A percentile compares a stretch with the other conserved stretches of the same genome.
phyloP scores from a whole-genome alignment of 2,329 filamentous ascomycete genomes.

The Fusarium phyllophilum region DNA sequence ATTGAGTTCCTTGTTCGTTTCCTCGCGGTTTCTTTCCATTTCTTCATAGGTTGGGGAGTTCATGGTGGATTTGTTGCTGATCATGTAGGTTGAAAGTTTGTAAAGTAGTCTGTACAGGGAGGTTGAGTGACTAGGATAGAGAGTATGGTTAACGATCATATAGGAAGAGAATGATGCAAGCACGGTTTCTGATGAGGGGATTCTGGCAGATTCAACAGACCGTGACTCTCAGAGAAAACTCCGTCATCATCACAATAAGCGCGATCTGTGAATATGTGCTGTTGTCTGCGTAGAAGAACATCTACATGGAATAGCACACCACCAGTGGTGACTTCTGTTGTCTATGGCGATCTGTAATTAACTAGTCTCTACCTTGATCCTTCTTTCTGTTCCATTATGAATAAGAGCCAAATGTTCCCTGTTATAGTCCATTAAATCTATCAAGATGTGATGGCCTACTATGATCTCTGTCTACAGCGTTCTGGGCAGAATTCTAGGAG shows the following conservation, averaged over 20 bases:
- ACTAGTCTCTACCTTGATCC: neutral
- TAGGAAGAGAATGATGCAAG: rapidly evolving
- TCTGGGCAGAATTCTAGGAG: no score
- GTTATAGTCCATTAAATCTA: rapidly evolving
- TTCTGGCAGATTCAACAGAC: rapidly evolving
- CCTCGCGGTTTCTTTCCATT: neutral
- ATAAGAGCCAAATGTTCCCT: rapidly evolving
- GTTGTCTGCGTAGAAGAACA: neutral
- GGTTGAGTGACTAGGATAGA: neutral
- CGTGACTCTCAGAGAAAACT: rapidly evolving
- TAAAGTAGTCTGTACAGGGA: neutral
- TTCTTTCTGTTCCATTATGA: rapidly evolving
- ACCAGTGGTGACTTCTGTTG: neutral
- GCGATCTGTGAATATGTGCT: rapidly evolving
- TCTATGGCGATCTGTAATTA: rapidly evolving
- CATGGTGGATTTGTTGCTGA: neutral
- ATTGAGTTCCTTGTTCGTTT: neutral
- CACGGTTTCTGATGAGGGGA: rapidly evolving
- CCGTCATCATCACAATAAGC: neutral
- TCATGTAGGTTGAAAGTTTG: neutral
- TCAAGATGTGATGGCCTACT: rapidly evolving
- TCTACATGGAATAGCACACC: neutral
- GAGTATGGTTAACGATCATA: neutral
- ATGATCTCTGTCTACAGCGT: neutral
- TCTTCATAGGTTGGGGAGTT: neutral